Evolutionary conservation across 495 filamentous ascomycete species (phyloP), one percentile per base, ranked within the genome.

Genomic region (Penicillium roqueforti): DNA sequence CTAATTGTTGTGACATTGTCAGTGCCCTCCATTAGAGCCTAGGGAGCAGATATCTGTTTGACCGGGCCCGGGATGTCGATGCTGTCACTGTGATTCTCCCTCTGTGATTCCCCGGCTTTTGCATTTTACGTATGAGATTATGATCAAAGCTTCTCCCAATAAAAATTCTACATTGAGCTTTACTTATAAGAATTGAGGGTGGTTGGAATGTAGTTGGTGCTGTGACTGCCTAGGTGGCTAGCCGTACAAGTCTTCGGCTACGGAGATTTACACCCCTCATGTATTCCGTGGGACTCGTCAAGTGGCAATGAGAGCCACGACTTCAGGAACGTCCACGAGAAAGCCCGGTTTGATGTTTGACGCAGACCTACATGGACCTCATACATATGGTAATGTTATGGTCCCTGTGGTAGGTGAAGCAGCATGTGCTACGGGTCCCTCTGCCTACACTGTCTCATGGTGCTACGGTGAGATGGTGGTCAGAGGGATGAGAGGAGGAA

Each of bases 61-160:
- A 9, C 13, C 1, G 11, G 39, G 26, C 16, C 38, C 39, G 38
- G 28, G 46, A 46, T 31, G 22, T 41, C 23, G 42, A 49, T 39
- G 51, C 40, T 41, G 28, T 48, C 32, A 59, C 67, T 55, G 54
- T 60, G 29, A 37, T 13, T 39, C 46, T 54, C 47, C 22, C 34
- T 47, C 53, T 54, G 53, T 48, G 46, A 51, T 54, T 48, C 50
- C 47, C 47, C 31, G 47, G 34, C n/a, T 28, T 49, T 38, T 38
- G 46, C 53, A 56, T 54, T 55, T 47, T 44, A 53, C 53, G 40
- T 44, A 63, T 49, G 61, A 63, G 51, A 40, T 63, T 55, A 60
- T 58, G 60, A 63, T 61, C 49, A 56, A 53, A 42, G 41, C 38
- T 43, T 29, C 22, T 39, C 25, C 2, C 20, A 44, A 41, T 29